Evolutionary conservation across 164 flowering plant genomes (phyloP), one percentile per base, ranked within the genome.

Genomic region (Pachysandra terminalis): DNA sequence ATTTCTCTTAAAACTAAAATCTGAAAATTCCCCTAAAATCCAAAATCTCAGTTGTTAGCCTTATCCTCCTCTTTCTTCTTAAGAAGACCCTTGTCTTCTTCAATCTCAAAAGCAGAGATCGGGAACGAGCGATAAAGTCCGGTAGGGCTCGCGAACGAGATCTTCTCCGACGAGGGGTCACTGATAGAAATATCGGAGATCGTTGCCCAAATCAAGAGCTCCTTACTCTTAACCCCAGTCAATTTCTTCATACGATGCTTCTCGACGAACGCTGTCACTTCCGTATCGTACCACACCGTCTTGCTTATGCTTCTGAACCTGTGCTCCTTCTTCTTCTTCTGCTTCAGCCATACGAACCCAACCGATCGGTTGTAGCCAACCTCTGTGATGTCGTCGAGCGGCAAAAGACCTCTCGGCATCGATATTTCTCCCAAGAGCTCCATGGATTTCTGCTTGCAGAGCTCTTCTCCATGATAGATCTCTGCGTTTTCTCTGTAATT

Each of bases 261-360:
- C 78, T 83, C 84, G 4, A 87, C 83, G 63, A 81, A 76, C 17
- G 87, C 87, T 3, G 91, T 84, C 13, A 89, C 81, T 68, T 87
- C 94, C 0, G 75, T 57, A 13, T 63, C 94, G 71, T 85, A 85
- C 35, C 75, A 68, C 1, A 87, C 90, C 16, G 17, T 68, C 1
- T 71, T 52, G 0, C 76, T 71, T 58, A 84, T 78, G 22, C 57
- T 26, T 0, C 19, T 22, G 75, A 87, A 89, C 26, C 24, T 24
- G 75, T 87, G 90, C 41, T 78, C 74, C 51, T 26, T 74, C 28
- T 27, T 52, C 71, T 77, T 77, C 80, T 72, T 81, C 81, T 80
- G 88, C 73, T 66, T 85, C 51, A 89, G 61, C 94, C 91, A 89
- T 1, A 89, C 81, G 74, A 85, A 89, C 2, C 90, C 91, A 2